Percentiles rank a stretch among this genome's conserved stretches.
Conservation (phyloP, 2,329 filamentous ascomycete species). For the Fusarium humuli region DNA sequence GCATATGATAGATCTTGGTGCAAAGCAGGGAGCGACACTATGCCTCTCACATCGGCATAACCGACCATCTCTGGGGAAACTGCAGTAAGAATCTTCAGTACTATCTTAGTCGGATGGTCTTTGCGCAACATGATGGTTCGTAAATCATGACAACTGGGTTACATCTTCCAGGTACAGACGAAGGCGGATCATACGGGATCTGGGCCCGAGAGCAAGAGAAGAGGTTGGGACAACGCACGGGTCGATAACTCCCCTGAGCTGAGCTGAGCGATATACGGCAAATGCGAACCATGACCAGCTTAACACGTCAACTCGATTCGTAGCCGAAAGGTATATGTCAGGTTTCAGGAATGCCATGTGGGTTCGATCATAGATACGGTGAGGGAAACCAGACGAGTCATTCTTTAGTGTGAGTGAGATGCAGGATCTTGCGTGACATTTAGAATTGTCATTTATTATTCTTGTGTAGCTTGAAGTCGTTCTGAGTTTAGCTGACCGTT, state of each 20-base stretch:
- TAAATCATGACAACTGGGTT: conserved; percentile 15
- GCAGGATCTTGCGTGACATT: not conserved
- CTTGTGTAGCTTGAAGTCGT: not conserved
- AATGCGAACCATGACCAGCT: conserved; percentile 4
- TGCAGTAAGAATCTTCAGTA: not conserved
- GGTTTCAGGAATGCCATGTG: conserved; percentile 17
- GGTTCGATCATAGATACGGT: conserved; percentile 25
- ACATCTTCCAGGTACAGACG: conserved; percentile 15
- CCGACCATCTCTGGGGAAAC: conserved; percentile 5
- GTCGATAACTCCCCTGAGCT: conserved; percentile 2
- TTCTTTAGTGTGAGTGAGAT: not conserved
- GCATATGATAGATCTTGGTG: conserved; percentile 1
- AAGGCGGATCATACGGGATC: conserved; percentile 15
- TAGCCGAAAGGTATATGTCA: conserved; percentile 10
- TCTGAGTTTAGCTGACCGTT: not conserved
- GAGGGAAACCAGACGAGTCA: conserved; percentile 16
- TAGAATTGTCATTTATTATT: not conserved
- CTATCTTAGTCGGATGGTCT: not conserved
- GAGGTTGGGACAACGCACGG: conserved; percentile 17
- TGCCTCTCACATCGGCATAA: not conserved
- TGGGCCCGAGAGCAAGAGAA: conserved; percentile 17
- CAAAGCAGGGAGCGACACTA: not conserved
- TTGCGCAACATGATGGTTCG: not conserved
- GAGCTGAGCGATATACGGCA: conserved; percentile 1
- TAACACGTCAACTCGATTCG: conserved; percentile 11